Evolutionary conservation across 208 protist species (phyloP).

Genomic region (Wallacemonas rigidus): DNA sequence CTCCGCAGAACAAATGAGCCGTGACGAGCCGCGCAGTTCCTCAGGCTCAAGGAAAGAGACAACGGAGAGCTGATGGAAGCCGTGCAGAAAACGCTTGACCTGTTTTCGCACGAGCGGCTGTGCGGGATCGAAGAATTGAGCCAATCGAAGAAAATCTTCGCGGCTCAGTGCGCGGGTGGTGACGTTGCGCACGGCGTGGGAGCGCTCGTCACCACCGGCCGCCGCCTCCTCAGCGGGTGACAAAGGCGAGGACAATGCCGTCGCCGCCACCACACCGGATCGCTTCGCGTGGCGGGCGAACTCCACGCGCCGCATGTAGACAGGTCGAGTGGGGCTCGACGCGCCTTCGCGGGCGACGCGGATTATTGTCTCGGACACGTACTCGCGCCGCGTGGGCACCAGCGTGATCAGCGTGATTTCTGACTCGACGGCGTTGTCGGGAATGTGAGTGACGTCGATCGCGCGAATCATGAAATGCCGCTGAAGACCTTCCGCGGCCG

Average conservation of each 20-base stretch:
- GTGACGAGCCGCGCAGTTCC: conserved; percentile 30
- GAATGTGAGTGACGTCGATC: conserved; percentile 22
- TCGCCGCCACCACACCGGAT: neutral
- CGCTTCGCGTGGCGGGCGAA: conserved; percentile 4
- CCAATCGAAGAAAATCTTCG: conserved; percentile 24
- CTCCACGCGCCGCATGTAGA: conserved; percentile 37
- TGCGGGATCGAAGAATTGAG: conserved; percentile 24
- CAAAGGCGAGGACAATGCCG: neutral
- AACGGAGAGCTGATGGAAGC: conserved; percentile 31
- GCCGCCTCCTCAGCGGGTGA: neutral
- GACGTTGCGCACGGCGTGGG: conserved; percentile 10
- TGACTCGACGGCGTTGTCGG: conserved; percentile 23
- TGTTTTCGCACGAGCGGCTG: conserved; percentile 36
- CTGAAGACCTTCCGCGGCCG: conserved; percentile 23
- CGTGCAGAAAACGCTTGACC: conserved; percentile 31
- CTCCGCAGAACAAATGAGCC: conserved; percentile 25
- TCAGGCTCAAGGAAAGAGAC: conserved; percentile 33
- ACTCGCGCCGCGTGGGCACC: conserved; percentile 21
- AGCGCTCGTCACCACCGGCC: neutral
- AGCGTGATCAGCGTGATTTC: conserved; percentile 30
- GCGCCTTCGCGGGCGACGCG: conserved; percentile 16
- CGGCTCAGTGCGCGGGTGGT: conserved; percentile 24
- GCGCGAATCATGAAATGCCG: conserved; percentile 30
- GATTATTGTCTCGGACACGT: conserved; percentile 29
- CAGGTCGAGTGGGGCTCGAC: conserved; percentile 6